These are phyloP conservation scores for Clavispora fructus DNA, from an alignment of 805 yeast species.

Conservation along the genomic window DNA sequence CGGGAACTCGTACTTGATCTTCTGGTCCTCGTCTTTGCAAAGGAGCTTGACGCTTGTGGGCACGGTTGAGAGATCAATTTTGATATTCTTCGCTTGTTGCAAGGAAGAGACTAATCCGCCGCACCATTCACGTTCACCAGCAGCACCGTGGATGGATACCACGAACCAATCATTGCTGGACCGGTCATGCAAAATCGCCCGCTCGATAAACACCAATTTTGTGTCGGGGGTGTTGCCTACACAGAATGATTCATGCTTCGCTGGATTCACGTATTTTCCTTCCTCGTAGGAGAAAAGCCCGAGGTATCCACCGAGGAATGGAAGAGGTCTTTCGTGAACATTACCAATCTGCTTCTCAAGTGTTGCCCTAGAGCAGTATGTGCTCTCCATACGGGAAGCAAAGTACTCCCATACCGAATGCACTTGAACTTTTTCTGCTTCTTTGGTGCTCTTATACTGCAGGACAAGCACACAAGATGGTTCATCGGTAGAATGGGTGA, in stretches of 20 bases:
- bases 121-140: slow-evolving; percentile 37
- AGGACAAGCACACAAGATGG: slow-evolving; percentile 19
- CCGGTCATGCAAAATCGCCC: slow-evolving; percentile 56
- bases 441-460: slow-evolving; percentile 16
- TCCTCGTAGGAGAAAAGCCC: slow-evolving; percentile 89
- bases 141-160: slow-evolving; percentile 40
- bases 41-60: slow-evolving; percentile 23
- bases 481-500: slow-evolving; percentile 58
- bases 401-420: slow-evolving; percentile 50
- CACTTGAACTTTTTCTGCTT: not conserved
- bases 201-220: slow-evolving; percentile 64
- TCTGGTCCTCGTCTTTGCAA: slow-evolving; percentile 15
- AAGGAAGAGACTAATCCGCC: slow-evolving; percentile 12
- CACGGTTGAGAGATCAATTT: slow-evolving; percentile 17
- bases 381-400: slow-evolving; percentile 42
- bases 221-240: slow-evolving; percentile 57
- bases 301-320: slow-evolving; percentile 87
- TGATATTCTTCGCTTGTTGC: slow-evolving; percentile 2
- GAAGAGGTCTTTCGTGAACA: slow-evolving; percentile 37
- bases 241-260: slow-evolving; percentile 35
- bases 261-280: slow-evolving; percentile 46
- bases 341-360: slow-evolving; percentile 17
- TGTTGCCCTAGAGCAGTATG: slow-evolving; percentile 24
- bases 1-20: slow-evolving; percentile 44
- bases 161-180: slow-evolving; percentile 41